Evolutionary conservation across 2,329 filamentous ascomycete species (phyloP).

Genomic region (Pseudogymnoascus sp.): DNA sequence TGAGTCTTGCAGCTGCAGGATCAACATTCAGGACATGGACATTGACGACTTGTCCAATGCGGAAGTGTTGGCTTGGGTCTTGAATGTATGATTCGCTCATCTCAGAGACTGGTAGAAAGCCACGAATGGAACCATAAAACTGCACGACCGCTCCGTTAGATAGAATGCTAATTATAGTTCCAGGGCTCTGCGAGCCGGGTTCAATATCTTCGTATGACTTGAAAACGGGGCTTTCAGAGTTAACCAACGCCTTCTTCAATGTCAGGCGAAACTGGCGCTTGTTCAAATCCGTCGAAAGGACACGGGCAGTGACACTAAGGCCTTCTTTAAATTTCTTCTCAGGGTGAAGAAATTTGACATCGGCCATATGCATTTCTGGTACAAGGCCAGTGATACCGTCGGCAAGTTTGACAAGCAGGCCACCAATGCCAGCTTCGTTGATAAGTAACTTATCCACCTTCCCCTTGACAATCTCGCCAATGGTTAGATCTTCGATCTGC

Average conservation of each 20-base stretch:
- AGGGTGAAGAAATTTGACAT: conserved; percentile 79
- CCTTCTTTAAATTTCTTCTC: conserved; percentile 95
- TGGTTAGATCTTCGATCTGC: conserved; percentile 78
- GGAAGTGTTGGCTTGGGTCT: conserved; percentile 84
- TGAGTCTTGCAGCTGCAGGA: conserved; percentile 59
- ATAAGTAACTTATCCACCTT: conserved; percentile 79
- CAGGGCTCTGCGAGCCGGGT: conserved; percentile 70
- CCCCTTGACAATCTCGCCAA: conserved; percentile 74
- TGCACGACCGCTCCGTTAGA: conserved; percentile 77
- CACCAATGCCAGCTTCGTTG: conserved; percentile 68
- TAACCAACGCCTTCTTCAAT: conserved; percentile 88
- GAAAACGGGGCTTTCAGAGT: conserved; percentile 76
- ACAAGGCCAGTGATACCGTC: conserved; percentile 88
- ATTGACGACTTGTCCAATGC: conserved; percentile 80
- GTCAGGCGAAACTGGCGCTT: conserved; percentile 80
- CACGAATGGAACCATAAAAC: conserved; percentile 78
- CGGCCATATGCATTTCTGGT: conserved; percentile 78
- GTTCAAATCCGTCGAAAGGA: conserved; percentile 68
- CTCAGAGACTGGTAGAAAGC: conserved; percentile 85
- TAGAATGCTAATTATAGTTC: conserved; percentile 78
- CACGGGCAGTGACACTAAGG: conserved; percentile 72
- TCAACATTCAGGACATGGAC: conserved; percentile 82
- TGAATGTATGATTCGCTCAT: conserved; percentile 97
- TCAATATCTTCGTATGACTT: conserved; percentile 66
- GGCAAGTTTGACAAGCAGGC: conserved; percentile 73